A percentile compares a stretch with the other conserved stretches of the same genome.
Conservation (phyloP, 164 flowering plant genomes). For the Platanus orientalis region DNA sequence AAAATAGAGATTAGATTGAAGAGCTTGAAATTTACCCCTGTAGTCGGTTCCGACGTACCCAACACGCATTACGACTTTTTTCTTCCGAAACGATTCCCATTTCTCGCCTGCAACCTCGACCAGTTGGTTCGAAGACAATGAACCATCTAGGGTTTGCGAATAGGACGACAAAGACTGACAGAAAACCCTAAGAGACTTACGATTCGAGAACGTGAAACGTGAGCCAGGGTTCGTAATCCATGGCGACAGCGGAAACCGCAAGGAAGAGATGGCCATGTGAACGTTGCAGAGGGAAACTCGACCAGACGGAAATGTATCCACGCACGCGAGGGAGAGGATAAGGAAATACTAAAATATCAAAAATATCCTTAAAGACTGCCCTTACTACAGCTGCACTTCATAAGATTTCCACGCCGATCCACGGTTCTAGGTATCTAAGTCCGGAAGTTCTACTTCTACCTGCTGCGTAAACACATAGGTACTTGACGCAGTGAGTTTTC, state of each 20-base stretch:
- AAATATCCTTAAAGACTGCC: no score
- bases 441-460: no score
- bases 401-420: no score
- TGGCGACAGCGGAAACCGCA: conserved; percentile 26
- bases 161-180: conserved; percentile 17
- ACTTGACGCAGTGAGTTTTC: no score
- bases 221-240: conserved; percentile 11
- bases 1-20: background rate
- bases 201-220: conserved; percentile 7
- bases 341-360: no score
- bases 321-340: no score
- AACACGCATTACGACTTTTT: conserved; percentile 79
- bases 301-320: background rate
- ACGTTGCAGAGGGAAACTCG: background rate
- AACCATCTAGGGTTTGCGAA: conserved; percentile 5
- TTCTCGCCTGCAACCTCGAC: conserved; percentile 11
- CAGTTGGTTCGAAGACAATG: background rate
- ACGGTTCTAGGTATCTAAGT: no score
- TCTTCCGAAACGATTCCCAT: conserved; percentile 61
- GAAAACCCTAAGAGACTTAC: background rate
- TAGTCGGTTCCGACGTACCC: conserved; percentile 81
- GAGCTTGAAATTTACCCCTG: conserved; percentile 37
- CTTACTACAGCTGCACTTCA: no score
- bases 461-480: no score
- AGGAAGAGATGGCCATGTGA: conserved; percentile 19